Base-by-base conservation (phyloP, 73 alveolate species). In the Durusdinium trenchii region DNA sequence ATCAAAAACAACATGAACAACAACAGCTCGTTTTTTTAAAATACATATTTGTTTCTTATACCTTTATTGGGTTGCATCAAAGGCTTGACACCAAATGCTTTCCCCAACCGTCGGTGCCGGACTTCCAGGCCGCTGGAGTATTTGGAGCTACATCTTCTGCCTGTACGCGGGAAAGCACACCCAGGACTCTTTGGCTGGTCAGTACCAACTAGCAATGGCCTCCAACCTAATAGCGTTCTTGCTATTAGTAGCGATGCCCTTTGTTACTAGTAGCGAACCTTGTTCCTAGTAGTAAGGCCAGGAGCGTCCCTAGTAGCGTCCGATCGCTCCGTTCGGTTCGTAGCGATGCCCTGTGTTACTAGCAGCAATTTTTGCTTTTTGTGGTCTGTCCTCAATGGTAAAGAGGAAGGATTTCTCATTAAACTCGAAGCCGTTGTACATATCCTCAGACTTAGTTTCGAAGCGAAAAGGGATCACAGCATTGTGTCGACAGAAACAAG, bases 61-160 rank as follows among this genome's bases (percentile, higher is more conserved):
- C 57, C 14, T 54, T 43, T 60, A 78, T 20, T 54, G 38, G 3
- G 52, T 23, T 6, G 54, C 45, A 2, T 20, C 43, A 40, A 23
- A n/a, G n/a, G n/a, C n/a, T n/a, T n/a, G n/a, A n/a, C n/a, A n/a
- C n/a, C n/a, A n/a, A n/a, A n/a, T n/a, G n/a, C n/a, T n/a, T n/a
- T n/a, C n/a, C n/a, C n/a, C n/a, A n/a, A n/a, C n/a, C n/a, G 50
- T n/a, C n/a, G 38, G 62, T 45, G 1, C 47, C 50, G 6, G 0
- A 71, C 96, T 71, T 89, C 96, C 96, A 89, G 14, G 96, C 96
- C 23, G 96, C 96, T 36, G 96, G 96, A 45, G 96, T 89, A 42
- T 30, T 67, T 26, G 96, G 96, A 23, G 86, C 52, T 43, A 89
- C 71, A 32, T 89, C 96, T 40, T 89, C 96, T 78, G 96, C 96